Evolutionary conservation across 1,284 basidiomycete genomes (phyloP).

Genomic region (Cerioporus squamosus): DNA sequence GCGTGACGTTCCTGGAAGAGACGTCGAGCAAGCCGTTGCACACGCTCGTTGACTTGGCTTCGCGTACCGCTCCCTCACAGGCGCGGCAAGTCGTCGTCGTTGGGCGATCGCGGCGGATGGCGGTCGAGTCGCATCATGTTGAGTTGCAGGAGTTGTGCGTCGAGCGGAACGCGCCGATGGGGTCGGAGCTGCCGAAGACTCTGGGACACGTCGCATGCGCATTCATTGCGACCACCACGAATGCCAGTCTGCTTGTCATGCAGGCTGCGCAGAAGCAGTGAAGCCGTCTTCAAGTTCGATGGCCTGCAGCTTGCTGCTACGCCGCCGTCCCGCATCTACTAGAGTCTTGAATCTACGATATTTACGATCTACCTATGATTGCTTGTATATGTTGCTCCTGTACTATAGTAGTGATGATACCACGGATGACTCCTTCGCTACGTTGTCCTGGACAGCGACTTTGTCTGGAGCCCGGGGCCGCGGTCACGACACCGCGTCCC

Average conservation of each 20-base stretch:
- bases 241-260: conserved; percentile 30
- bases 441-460: background rate
- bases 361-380: background rate
- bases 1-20: conserved; percentile 59
- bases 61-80: conserved; percentile 22
- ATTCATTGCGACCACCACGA: conserved; percentile 26
- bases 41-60: conserved; percentile 49
- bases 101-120: conserved; percentile 79
- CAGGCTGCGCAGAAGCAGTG: conserved; percentile 24
- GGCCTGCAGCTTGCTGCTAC: too few relatives aligned
- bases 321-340: too few relatives aligned
- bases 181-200: conserved; percentile 26
- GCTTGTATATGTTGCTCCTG: background rate
- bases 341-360: background rate
- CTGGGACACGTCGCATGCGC: conserved; percentile 29
- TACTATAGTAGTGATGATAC: background rate
- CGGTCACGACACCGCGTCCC: conserved; percentile 21
- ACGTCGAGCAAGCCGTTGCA: conserved; percentile 59
- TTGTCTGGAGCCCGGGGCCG: background rate
- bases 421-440: background rate
- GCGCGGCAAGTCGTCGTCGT: conserved; percentile 61
- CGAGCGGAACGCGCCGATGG: conserved; percentile 22
- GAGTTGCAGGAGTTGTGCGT: conserved; percentile 51
- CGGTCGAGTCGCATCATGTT: conserved; percentile 52
- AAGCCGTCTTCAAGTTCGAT: background rate